Evolutionary conservation across 495 filamentous ascomycete species (phyloP).

Genomic region (Aspergillus indologenus): DNA sequence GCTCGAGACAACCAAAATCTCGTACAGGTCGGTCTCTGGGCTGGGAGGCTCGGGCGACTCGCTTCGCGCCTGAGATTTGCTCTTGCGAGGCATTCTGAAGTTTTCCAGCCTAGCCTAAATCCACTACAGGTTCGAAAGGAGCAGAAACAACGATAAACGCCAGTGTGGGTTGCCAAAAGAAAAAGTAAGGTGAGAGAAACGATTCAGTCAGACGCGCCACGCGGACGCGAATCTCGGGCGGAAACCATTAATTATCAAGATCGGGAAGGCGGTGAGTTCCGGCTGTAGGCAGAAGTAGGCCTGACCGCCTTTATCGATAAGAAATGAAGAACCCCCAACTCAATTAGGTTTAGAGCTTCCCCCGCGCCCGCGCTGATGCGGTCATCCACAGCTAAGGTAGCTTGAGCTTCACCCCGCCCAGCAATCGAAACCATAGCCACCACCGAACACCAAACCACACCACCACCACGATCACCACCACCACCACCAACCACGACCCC

Average conservation of each 20-base stretch:
- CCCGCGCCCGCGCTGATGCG: not conserved
- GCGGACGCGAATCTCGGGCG: not conserved
- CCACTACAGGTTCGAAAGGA: not conserved
- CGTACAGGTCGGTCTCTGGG: constrained; percentile 74
- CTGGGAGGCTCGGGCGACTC: constrained; percentile 40
- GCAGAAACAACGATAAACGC: too few species aligned
- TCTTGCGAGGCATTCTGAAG: constrained; percentile 6
- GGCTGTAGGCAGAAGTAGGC: not conserved
- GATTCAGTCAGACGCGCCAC: not conserved
- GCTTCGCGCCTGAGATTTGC: not conserved
- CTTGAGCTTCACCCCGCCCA: not conserved
- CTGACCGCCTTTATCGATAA: not conserved
- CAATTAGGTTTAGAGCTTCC: not conserved
- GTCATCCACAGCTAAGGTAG: not conserved
- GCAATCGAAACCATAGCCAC: not conserved
- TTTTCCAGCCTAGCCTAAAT: not conserved
- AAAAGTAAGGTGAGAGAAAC: not conserved
- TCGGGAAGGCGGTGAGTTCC: not conserved
- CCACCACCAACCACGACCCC: too few species aligned
- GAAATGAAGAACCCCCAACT: not conserved
- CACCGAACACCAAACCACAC: too few species aligned
- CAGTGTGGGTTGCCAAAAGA: too few species aligned
- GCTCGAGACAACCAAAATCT: constrained; percentile 70
- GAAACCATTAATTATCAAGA: not conserved
- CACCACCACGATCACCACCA: too few species aligned